These are phyloP conservation scores for Thecaphora frezii DNA, from an alignment of 1,284 basidiomycete species.

Conservation along the genomic window DNA sequence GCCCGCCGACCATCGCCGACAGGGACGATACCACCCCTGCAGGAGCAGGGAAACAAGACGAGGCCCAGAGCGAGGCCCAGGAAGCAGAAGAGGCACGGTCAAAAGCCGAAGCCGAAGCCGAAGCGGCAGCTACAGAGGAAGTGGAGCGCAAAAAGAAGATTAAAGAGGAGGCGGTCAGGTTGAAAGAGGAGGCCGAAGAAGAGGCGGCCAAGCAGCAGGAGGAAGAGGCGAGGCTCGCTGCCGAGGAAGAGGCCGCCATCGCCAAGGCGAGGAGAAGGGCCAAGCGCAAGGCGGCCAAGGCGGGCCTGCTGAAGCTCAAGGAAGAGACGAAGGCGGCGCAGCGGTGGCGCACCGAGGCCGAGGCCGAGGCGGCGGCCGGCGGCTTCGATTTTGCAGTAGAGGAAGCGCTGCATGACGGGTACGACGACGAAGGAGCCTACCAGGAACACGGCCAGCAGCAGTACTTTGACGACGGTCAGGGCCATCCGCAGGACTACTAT, in stretches of 20 bases:
- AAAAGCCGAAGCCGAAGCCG: slow-evolving; percentile 2
- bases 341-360: slow-evolving; percentile 39
- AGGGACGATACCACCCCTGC: not conserved
- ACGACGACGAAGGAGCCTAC: slow-evolving; percentile 2
- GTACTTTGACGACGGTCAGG: slow-evolving; percentile 12
- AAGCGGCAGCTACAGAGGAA: slow-evolving; percentile 2
- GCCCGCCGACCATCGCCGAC: not conserved
- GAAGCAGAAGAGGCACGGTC: slow-evolving; percentile 6
- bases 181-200: slow-evolving; percentile 22
- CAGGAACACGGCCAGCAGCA: slow-evolving; percentile 6
- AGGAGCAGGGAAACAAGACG: slow-evolving; percentile 2
- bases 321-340: slow-evolving; percentile 20
- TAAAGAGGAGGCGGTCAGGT: slow-evolving; percentile 15
- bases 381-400: slow-evolving; percentile 34
- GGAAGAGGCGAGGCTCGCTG: slow-evolving; percentile 36
- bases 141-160: slow-evolving; percentile 12
- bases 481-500: not conserved
- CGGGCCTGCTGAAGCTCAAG: slow-evolving; percentile 30
- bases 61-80: slow-evolving; percentile 6
- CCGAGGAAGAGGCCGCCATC: slow-evolving; percentile 46
- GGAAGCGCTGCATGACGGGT: slow-evolving; percentile 1
- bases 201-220: slow-evolving; percentile 18
- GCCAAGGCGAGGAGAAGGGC: slow-evolving; percentile 43
- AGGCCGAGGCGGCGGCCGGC: slow-evolving; percentile 47
- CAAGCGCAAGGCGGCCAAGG: slow-evolving; percentile 44